Conservation (phyloP, 148 eudicot genomes). For the Chenopodium suecicum region DNA sequence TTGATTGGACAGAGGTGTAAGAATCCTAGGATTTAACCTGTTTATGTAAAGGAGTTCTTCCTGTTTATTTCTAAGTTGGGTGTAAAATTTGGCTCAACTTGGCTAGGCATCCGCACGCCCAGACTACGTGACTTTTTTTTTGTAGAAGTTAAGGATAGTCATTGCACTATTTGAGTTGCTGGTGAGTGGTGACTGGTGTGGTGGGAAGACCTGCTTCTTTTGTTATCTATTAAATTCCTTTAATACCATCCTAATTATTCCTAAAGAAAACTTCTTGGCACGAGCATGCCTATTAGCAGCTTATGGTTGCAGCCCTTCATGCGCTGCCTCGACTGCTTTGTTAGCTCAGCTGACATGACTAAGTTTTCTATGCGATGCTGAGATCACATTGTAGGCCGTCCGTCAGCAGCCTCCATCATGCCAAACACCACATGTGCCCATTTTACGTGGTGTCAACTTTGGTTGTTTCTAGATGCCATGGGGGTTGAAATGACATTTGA, state of each 20-base stretch:
- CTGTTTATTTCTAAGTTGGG: neutral
- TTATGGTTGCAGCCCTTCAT: no score
- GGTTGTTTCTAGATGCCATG: neutral
- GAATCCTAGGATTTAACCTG: neutral
- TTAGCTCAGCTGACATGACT: neutral
- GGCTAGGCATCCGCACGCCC: neutral
- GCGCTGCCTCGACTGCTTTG: no score
- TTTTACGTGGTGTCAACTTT: neutral
- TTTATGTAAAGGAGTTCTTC: neutral
- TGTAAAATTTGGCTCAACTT: neutral
- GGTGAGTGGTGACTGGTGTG: no score
- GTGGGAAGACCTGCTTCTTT: no score
- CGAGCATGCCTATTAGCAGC: no score
- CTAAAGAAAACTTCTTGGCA: no score
- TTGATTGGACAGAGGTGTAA: neutral
- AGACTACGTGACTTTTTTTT: neutral
- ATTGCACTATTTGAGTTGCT: neutral
- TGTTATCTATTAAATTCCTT: no score
- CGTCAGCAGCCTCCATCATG: neutral
- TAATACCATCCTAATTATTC: no score
- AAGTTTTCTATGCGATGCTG: neutral
- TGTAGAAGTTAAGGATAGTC: neutral
- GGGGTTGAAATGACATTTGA: slow-evolving; percentile 15
- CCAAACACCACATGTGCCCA: neutral
- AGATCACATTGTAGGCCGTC: neutral